Base-by-base conservation (phyloP, 1,284 basidiomycete species). In the Cutaneotrichosporon spelunceum region DNA sequence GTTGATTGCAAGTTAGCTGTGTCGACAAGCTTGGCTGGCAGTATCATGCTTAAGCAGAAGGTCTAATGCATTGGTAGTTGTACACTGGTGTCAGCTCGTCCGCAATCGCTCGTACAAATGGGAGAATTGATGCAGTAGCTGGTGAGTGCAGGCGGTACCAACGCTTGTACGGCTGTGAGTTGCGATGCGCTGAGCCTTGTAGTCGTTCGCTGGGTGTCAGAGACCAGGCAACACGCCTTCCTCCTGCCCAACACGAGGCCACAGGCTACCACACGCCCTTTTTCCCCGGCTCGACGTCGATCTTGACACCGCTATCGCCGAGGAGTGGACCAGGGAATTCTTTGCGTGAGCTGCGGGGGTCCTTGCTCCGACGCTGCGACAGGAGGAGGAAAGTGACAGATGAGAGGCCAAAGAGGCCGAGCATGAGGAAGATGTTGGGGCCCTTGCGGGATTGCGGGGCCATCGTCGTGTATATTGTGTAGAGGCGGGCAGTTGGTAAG, bases 391-490 rank as follows among this genome's bases (percentile, higher is more conserved):
- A 78, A 3, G 72, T 63, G 2, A 60, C 62, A 3, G 70, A 66
- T 19, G 67, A 67, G 14, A 68, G 48, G 44, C 70, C 70, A 26
- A 72, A 66, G 27, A 78, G 57, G 33, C 73, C 76, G 23, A 72
- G 65, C 34, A 78, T 49, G 14, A 78, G 53, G 56, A 73, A 62
- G 4, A 72, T 70, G 60, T 77, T 75, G 1, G 76, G 76, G 34
- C 71, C 74, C 30, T 61, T 64, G 29, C 54, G 62, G 4, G 59
- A 42, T 19, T 50, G 48, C 11, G 58, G 52, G 26, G 60, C 21
- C 50, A 54, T 65, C 5, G 39, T 61, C 8, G 53, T 39, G 7
- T 21, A 29, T 7, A 19, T 6, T 27, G 23, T 53, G 9, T 14
- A 44, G 50, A 19, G 26, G 36, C 21, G 56, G 24, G 30, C 16